These are phyloP conservation scores for Vigna angularis DNA, from an alignment of 306 rosid species.

Conservation along the genomic window DNA sequence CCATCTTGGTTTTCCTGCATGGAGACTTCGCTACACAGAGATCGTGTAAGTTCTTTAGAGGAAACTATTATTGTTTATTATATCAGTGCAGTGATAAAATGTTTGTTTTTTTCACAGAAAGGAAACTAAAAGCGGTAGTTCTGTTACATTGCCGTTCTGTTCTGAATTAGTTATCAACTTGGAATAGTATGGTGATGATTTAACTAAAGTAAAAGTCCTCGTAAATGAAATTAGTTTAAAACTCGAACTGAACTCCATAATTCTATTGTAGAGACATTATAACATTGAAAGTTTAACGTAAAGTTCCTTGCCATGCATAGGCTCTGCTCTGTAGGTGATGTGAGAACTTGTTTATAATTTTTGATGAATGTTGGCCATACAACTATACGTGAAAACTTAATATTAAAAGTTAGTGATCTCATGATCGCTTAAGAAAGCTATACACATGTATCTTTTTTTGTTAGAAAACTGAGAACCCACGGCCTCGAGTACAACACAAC, in stretches of 20 bases:
- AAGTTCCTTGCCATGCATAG: conserved; percentile 8
- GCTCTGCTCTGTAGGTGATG: conserved; percentile 15
- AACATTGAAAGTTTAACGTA: conserved; percentile 10
- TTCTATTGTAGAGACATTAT: conserved; percentile 1
- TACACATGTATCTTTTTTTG: background rate
- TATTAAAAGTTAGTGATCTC: background rate
- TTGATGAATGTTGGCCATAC: background rate
- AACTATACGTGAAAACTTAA: background rate
- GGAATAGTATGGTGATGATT: conserved; percentile 10
- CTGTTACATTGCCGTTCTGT: conserved; percentile 10
- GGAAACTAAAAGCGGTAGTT: conserved; percentile 8
- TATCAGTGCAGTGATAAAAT: background rate
- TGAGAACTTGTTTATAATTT: background rate
- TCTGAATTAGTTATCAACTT: conserved; percentile 12
- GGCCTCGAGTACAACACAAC: too few relatives aligned
- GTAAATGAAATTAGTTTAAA: conserved; percentile 27
- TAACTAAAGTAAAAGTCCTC: conserved; percentile 31
- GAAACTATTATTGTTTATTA: background rate
- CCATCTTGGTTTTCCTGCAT: conserved; percentile 94
- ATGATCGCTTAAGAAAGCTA: background rate
- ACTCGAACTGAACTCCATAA: conserved; percentile 11
- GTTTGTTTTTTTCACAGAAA: conserved; percentile 14
- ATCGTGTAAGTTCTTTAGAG: conserved; percentile 67
- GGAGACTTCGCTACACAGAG: conserved; percentile 92
- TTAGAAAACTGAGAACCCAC: background rate